Evolutionary conservation across 495 filamentous ascomycete genomes (phyloP).

Genomic region (Amorphotheca resinae): DNA sequence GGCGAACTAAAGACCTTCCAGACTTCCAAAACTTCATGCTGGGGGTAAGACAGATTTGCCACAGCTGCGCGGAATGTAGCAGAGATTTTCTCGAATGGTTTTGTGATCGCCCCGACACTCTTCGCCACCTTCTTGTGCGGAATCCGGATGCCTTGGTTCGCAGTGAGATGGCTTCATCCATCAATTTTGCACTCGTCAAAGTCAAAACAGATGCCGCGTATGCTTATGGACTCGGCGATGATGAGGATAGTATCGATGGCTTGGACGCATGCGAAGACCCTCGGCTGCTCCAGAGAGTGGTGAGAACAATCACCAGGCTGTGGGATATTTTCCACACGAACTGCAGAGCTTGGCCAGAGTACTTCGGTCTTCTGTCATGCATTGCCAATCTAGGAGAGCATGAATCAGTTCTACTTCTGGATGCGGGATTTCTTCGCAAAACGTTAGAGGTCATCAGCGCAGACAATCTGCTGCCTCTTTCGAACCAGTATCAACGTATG

Average conservation of each 20-base stretch:
- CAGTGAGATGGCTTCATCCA: constrained; percentile 38
- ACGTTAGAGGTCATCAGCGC: constrained; percentile 51
- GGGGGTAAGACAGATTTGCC: constrained; percentile 40
- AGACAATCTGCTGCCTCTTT: constrained; percentile 35
- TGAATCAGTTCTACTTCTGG: constrained; percentile 43
- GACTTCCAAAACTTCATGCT: constrained; percentile 46
- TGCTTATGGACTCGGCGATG: constrained; percentile 20
- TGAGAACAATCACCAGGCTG: constrained; percentile 36
- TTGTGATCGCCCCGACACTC: constrained; percentile 34
- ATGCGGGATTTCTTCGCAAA: constrained; percentile 39
- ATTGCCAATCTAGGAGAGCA: constrained; percentile 44
- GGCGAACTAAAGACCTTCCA: constrained; percentile 54
- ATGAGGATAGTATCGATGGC: constrained; percentile 20
- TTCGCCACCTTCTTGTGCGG: constrained; percentile 56
- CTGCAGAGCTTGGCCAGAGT: constrained; percentile 65
- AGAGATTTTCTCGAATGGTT: constrained; percentile 53
- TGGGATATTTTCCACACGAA: constrained; percentile 43
- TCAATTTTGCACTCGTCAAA: constrained; percentile 40
- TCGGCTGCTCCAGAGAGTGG: constrained; percentile 40
- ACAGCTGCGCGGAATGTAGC: constrained; percentile 43
- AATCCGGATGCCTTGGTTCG: constrained; percentile 51
- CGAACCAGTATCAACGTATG: constrained; percentile 30
- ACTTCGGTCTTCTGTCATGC: constrained; percentile 53
- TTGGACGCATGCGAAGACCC: constrained; percentile 19
- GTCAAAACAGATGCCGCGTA: constrained; percentile 36